These are phyloP conservation scores for Coemansia sp. DNA, from an alignment of 192 early-diverging fungal genomes.

Conservation along the genomic window DNA sequence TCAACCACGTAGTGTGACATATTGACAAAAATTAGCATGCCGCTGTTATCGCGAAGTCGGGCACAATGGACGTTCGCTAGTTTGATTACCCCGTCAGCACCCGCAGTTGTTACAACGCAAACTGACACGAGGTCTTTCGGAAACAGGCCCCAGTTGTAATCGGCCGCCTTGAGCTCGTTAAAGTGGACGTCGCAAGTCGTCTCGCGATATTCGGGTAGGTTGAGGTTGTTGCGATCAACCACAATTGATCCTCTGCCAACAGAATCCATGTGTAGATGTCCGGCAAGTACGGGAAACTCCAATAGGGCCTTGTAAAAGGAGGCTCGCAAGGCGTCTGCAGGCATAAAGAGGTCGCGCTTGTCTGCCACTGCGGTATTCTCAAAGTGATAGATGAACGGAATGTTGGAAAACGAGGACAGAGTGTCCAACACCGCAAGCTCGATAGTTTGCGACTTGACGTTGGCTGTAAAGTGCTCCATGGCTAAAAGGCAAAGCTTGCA, in stretches of 20 bases:
- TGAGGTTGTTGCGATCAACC: conserved; percentile 13
- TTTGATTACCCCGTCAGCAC: conserved; percentile 6
- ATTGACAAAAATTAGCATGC: conserved; percentile 21
- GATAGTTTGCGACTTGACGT: conserved; percentile 7
- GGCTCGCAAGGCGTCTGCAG: neutral
- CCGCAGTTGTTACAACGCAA: neutral
- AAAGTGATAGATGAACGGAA: conserved; percentile 14
- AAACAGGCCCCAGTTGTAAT: conserved; percentile 13
- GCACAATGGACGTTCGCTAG: conserved; percentile 13
- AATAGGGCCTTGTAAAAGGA: conserved; percentile 16
- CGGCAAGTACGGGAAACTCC: conserved; percentile 27
- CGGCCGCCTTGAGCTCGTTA: conserved; percentile 1
- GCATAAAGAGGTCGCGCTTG: conserved; percentile 21
- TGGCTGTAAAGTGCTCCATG: neutral
- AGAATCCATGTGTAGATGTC: neutral
- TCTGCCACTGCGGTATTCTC: conserved; percentile 7
- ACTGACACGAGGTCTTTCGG: neutral
- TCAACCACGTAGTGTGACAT: conserved; percentile 22
- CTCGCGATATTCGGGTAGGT: conserved; percentile 34
- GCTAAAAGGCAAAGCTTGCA: neutral
- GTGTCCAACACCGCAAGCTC: conserved; percentile 13
- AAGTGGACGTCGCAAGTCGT: conserved; percentile 11
- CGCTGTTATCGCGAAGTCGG: conserved; percentile 21
- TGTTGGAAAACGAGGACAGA: conserved; percentile 11
- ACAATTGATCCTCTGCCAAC: neutral